phyloP scores from a whole-genome alignment of 768 basidiomycete species.

The Boletales sp. region DNA sequence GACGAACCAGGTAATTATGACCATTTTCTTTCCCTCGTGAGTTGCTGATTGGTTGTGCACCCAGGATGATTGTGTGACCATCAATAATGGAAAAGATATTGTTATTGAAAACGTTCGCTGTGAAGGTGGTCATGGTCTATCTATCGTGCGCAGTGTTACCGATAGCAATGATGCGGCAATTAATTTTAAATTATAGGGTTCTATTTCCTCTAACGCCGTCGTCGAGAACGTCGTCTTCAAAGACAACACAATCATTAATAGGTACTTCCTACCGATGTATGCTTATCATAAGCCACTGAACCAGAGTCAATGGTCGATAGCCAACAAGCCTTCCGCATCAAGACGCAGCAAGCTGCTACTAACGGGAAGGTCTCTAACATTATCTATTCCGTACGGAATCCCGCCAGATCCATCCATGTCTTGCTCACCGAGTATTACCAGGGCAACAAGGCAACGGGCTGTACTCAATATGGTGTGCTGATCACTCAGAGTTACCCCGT shows the following conservation, averaged over 20 bases:
- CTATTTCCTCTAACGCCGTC: slow-evolving; percentile 43
- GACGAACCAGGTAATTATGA: slow-evolving; percentile 19
- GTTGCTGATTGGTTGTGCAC: neutral
- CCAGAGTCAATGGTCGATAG: slow-evolving; percentile 22
- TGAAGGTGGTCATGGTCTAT: slow-evolving; percentile 60
- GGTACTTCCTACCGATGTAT: slow-evolving; percentile 29
- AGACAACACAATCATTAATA: slow-evolving; percentile 53
- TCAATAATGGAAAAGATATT: slow-evolving; percentile 44
- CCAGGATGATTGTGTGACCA: slow-evolving; percentile 62
- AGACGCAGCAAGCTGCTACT: slow-evolving; percentile 46
- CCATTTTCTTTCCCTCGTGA: neutral
- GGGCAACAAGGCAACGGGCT: slow-evolving; percentile 52
- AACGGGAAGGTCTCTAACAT: slow-evolving; percentile 47
- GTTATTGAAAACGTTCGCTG: slow-evolving; percentile 51
- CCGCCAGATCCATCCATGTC: neutral
- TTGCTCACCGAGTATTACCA: slow-evolving; percentile 12
- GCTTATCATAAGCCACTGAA: too few relatives aligned
- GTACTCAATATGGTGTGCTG: slow-evolving; percentile 51
- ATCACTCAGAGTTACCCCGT: slow-evolving; percentile 64
- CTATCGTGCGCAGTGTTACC: slow-evolving; percentile 33
- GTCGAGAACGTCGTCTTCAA: slow-evolving; percentile 48
- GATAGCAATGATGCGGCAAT: neutral
- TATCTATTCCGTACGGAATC: slow-evolving; percentile 42
- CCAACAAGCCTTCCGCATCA: slow-evolving; percentile 58
- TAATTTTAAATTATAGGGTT: slow-evolving; percentile 39